Percentiles rank a stretch among this genome's conserved stretches.
Evolutionary conservation across 441 rosid genomes (phyloP).

Genomic region (Pelargonium australe): DNA sequence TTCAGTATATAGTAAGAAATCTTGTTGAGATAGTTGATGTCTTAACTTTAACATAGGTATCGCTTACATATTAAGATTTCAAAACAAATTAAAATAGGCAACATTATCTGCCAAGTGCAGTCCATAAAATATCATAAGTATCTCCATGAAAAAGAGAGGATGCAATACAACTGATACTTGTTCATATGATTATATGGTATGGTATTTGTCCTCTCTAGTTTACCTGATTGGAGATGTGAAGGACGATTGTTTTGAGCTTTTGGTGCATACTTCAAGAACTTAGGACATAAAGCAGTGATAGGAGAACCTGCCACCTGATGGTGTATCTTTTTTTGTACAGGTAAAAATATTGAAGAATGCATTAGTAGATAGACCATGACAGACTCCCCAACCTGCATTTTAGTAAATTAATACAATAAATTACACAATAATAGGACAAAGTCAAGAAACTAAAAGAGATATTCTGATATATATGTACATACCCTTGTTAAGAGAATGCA

Average conservation of each 20-base stretch:
- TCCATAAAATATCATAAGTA: too few species aligned
- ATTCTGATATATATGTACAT: constrained; percentile 18
- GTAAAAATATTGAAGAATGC: constrained; percentile 56
- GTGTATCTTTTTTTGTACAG: constrained; percentile 40
- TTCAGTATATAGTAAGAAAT: too few species aligned
- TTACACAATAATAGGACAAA: background rate
- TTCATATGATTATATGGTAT: too few species aligned
- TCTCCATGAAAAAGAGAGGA: too few species aligned
- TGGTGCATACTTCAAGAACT: constrained; percentile 20
- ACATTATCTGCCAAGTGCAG: too few species aligned
- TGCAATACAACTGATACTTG: too few species aligned
- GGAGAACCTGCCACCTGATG: constrained; percentile 78
- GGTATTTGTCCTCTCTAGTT: background rate
- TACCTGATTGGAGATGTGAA: constrained; percentile 18
- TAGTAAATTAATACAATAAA: background rate
- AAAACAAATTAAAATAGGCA: too few species aligned
- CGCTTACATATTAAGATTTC: too few species aligned
- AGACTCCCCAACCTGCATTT: constrained; percentile 63
- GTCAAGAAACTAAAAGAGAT: constrained; percentile 13
- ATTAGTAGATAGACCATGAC: constrained; percentile 63
- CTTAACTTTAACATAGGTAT: too few species aligned
- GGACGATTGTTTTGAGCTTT: constrained; percentile 18
- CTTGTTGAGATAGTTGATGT: too few species aligned
- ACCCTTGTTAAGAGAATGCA: constrained; percentile 67
- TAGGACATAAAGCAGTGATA: constrained; percentile 26